These are phyloP conservation scores for Pseudonitzschia pungens DNA, from an alignment of 108 stramenopile species.

Conservation along the genomic window DNA sequence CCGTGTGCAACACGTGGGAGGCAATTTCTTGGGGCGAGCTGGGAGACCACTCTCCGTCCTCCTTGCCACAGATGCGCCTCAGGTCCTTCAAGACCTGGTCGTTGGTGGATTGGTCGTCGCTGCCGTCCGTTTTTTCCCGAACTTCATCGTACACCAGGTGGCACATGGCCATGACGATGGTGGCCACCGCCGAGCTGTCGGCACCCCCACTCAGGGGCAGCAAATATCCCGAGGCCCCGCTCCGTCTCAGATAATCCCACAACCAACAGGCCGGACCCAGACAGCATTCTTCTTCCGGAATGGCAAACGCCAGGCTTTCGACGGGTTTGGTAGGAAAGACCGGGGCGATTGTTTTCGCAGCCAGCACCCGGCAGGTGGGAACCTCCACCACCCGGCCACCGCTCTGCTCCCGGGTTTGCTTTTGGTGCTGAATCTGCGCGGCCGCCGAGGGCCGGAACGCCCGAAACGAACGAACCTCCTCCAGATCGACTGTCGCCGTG, in stretches of 20 bases:
- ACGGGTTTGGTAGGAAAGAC: not conserved
- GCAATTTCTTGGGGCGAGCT: slow-evolving; percentile 83
- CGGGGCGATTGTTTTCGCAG: not conserved
- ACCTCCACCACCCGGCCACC: slow-evolving; percentile 28
- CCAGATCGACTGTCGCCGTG: slow-evolving; percentile 92
- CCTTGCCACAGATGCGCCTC: slow-evolving; percentile 55
- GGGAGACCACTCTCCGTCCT: slow-evolving; percentile 63
- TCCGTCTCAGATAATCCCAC: slow-evolving; percentile 97
- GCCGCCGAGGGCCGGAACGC: slow-evolving; percentile 83
- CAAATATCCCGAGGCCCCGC: slow-evolving; percentile 93
- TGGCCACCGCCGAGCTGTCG: slow-evolving; percentile 91
- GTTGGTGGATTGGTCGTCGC: not conserved
- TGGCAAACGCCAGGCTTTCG: not conserved
- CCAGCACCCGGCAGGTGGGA: slow-evolving; percentile 12
- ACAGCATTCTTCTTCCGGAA: slow-evolving; percentile 96
- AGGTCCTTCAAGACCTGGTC: slow-evolving; percentile 64
- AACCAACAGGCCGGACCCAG: slow-evolving; percentile 99
- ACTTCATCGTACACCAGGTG: slow-evolving; percentile 77
- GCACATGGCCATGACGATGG: slow-evolving; percentile 98
- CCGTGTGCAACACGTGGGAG: slow-evolving; percentile 84
- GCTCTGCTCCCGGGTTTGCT: slow-evolving; percentile 10
- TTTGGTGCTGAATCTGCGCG: slow-evolving; percentile 72
- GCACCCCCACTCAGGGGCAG: slow-evolving; percentile 97
- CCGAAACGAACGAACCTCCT: slow-evolving; percentile 92
- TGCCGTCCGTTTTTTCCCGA: slow-evolving; percentile 32